These are phyloP conservation scores for Cinnamomum micranthum DNA, from an alignment of 164 flowering plant species.

Conservation along the genomic window DNA sequence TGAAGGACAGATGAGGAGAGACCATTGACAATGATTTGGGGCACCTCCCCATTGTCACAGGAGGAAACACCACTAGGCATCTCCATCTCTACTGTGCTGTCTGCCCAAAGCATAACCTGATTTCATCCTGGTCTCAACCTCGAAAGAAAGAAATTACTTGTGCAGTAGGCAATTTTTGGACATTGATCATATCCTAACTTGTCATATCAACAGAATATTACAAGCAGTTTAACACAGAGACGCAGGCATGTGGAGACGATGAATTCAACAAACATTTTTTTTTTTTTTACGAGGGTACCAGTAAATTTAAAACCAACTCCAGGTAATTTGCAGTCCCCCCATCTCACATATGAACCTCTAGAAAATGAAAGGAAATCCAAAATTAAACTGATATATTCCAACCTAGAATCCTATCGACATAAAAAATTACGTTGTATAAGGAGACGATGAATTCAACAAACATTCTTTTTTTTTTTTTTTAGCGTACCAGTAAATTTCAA, in stretches of 20 bases:
- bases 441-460: not conserved
- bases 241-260: not conserved
- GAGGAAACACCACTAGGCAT: too few species aligned
- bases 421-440: not conserved
- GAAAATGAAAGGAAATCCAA: not conserved
- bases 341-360: not conserved
- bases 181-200: not conserved
- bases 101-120: too few species aligned
- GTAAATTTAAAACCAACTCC: not conserved
- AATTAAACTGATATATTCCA: not conserved
- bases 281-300: not conserved
- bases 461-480: too few species aligned
- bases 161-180: too few species aligned
- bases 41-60: too few species aligned
- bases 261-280: too few species aligned
- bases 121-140: too few species aligned
- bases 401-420: not conserved
- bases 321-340: not conserved
- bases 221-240: not conserved
- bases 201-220: not conserved
- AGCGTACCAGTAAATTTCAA: not conserved
- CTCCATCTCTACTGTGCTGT: too few species aligned
- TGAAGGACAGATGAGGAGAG: too few species aligned
- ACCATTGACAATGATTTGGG: too few species aligned
- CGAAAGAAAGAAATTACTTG: too few species aligned